Evolutionary conservation across 208 protist genomes (phyloP).

Genomic region (Crithidia mellificae): DNA sequence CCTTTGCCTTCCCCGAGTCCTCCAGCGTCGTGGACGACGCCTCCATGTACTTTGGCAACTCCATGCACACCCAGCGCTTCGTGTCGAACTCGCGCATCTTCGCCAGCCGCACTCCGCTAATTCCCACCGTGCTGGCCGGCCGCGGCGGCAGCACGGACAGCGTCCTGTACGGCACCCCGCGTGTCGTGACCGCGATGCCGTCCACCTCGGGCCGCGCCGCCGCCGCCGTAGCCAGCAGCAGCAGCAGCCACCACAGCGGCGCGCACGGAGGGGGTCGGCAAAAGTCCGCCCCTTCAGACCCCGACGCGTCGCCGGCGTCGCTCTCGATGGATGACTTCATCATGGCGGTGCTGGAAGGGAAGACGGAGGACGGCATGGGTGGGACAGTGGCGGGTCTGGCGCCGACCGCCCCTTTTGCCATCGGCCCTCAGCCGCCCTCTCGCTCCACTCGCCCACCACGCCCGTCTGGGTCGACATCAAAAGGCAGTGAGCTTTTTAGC

Average conservation of each 20-base stretch:
- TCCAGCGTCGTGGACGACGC: constrained; percentile 3
- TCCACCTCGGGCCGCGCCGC: background rate
- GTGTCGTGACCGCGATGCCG: background rate
- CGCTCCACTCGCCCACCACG: background rate
- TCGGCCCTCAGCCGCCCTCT: background rate
- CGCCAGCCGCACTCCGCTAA: constrained; percentile 4
- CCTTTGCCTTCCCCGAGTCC: constrained; percentile 5
- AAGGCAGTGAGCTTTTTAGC: background rate
- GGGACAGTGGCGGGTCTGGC: background rate
- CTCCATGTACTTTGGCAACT: constrained; percentile 6
- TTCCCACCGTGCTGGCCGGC: background rate
- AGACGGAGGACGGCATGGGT: background rate
- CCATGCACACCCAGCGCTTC: constrained; percentile 17
- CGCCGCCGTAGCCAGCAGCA: background rate
- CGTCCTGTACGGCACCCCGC: background rate
- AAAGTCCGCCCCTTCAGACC: background rate
- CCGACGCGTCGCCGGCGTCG: background rate
- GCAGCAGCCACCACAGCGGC: background rate
- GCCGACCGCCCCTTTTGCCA: background rate
- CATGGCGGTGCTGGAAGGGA: background rate
- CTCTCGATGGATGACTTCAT: background rate
- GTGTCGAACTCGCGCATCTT: constrained; percentile 11
- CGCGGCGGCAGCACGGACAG: constrained; percentile 14
- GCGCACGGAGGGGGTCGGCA: background rate
- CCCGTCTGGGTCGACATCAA: background rate